These are phyloP conservation scores for Chaetomiaceae sp. DNA, from an alignment of 2,329 filamentous ascomycete genomes.

Conservation along the genomic window DNA sequence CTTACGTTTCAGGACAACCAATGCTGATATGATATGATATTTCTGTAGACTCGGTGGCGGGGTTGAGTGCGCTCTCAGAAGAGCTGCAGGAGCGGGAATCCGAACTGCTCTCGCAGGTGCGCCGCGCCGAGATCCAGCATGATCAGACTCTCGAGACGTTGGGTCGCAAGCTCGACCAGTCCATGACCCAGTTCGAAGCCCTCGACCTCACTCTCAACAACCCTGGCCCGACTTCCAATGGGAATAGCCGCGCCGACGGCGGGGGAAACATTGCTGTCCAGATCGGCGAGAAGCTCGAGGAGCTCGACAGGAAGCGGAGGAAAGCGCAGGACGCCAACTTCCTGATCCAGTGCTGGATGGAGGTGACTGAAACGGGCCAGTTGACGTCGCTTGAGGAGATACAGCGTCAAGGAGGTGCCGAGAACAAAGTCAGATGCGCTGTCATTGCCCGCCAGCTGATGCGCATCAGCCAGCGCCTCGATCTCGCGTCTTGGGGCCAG, in stretches of 20 bases:
- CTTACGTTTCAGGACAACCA: too few relatives aligned
- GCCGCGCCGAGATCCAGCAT: constrained; percentile 86
- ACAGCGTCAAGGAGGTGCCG: constrained; percentile 73
- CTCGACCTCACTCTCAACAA: constrained; percentile 78
- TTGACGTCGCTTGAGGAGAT: constrained; percentile 85
- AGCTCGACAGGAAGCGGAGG: constrained; percentile 85
- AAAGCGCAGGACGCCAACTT: constrained; percentile 91
- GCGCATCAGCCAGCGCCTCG: constrained; percentile 86
- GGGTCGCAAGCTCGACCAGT: constrained; percentile 82
- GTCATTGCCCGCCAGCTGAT: constrained; percentile 90
- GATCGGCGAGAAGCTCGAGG: constrained; percentile 89
- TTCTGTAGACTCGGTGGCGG: constrained; percentile 57
- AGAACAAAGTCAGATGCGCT: constrained; percentile 90
- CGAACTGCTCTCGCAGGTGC: constrained; percentile 81
- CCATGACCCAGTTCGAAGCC: constrained; percentile 85
- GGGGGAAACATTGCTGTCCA: constrained; percentile 89
- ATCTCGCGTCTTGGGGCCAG: constrained; percentile 66
- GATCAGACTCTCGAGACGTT: constrained; percentile 83
- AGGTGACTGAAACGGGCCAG: constrained; percentile 85
- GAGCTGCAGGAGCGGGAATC: constrained; percentile 88
- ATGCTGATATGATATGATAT: too few relatives aligned
- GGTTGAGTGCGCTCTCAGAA: constrained; percentile 65
- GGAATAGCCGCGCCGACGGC: constrained; percentile 44
- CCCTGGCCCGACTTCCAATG: constrained; percentile 39
- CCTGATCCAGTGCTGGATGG: constrained; percentile 92